Evolutionary conservation across 345 rosid species (phyloP), one percentile per base, ranked within the genome.

Genomic region (Syzygium jambos): DNA sequence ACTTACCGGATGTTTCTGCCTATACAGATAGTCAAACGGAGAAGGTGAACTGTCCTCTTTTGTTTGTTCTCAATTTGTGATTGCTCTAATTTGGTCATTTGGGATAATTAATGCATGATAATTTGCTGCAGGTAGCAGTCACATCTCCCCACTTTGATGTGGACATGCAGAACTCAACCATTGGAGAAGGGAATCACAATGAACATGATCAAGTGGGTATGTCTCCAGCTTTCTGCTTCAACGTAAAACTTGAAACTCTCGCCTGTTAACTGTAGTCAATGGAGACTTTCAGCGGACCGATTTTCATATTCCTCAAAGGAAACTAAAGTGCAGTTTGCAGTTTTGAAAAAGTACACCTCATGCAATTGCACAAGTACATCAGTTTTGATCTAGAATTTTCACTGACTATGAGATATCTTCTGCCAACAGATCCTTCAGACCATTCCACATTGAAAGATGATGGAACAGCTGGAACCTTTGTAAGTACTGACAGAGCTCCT

Each of bases 171-270:
- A 90, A 84, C 55, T 89, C 86, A 23, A 73, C 87, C 56, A 53
- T 86, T 13, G 91, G 87, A 87, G 88, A 88, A 51, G 88, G 38
- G 27, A 86, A 88, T 56, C 52, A 56, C 90, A 88, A 78, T 90
- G 91, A 57, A 55, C 82, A 73, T 38, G 86, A 54, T 92, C 86
- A 68, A 61, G 87, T 87, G 84, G 95, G 99, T 94, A 93, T 86
- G 86, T 61, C 56, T 85, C 85, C 56, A 86, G 86, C 86, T 90
- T 84, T 73, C 61, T 82, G 51, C 54, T 90, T 61, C 73, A 13
- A 61, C 73, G n/a, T 73, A 73, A 78, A 73, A 38, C 27, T 19
- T 73, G 49, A 73, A 73, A 38, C 82, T 51, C 78, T 65, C 46
- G 73, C 43, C 22, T 51, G 38, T 19, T 9, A 85, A 55, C 25